Conservation (phyloP, 2,329 filamentous ascomycete species). For the Colletotrichum tropicicola region DNA sequence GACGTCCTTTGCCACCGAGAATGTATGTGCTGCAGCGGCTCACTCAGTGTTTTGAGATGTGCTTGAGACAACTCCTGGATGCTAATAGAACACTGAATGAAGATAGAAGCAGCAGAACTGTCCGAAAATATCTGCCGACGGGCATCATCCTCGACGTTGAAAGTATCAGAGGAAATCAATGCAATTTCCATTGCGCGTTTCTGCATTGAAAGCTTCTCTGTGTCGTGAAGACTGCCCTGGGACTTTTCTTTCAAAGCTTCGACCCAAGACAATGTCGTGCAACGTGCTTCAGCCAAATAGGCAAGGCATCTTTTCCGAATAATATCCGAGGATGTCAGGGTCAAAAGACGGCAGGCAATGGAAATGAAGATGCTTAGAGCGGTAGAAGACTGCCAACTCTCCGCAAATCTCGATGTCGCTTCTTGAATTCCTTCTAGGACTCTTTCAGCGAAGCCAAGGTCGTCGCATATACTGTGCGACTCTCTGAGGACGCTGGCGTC, state of each 20-base stretch:
- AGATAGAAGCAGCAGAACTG: constrained; percentile 33
- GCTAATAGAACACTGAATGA: constrained; percentile 46
- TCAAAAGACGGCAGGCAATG: constrained; percentile 53
- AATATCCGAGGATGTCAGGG: constrained; percentile 41
- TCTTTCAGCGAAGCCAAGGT: not conserved
- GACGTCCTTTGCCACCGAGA: not conserved
- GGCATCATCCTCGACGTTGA: constrained; percentile 48
- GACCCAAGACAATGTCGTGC: constrained; percentile 50
- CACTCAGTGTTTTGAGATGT: not conserved
- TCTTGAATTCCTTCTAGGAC: constrained; percentile 44
- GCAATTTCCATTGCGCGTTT: constrained; percentile 49
- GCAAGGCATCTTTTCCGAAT: constrained; percentile 37
- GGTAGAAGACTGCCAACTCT: constrained; percentile 60
- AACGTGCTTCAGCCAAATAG: constrained; percentile 43
- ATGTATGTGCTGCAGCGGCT: not conserved
- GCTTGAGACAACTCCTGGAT: constrained; percentile 40
- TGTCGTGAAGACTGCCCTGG: constrained; percentile 33
- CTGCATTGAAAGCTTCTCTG: constrained; percentile 42
- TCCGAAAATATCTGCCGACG: constrained; percentile 39
- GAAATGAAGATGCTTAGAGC: constrained; percentile 49
- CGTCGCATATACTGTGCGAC: not conserved
- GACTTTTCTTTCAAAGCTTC: constrained; percentile 39
- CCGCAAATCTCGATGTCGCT: constrained; percentile 44
- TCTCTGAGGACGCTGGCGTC: not conserved
- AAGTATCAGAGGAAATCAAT: constrained; percentile 52